These are phyloP conservation scores for Tetracladium setigerum DNA, from an alignment of 495 filamentous ascomycete species.

Conservation along the genomic window DNA sequence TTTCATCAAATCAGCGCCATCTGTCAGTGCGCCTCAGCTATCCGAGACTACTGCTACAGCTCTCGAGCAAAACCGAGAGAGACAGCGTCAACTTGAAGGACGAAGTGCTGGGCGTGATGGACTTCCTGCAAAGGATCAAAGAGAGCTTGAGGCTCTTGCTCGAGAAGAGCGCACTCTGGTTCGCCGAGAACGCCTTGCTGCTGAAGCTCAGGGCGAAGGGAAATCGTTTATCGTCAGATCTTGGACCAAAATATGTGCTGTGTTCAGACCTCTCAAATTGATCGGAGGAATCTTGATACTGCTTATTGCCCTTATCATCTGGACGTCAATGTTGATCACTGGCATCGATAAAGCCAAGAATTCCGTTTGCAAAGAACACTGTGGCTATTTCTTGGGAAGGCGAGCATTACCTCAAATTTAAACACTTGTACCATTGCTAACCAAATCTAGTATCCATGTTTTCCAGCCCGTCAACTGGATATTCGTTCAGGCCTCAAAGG, in stretches of 20 bases:
- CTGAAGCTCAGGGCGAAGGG: constrained; percentile 68
- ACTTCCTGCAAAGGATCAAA: constrained; percentile 73
- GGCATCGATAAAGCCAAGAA: constrained; percentile 94
- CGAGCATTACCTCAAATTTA: neutral
- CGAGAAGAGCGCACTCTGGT: constrained; percentile 90
- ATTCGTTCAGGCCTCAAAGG: constrained; percentile 70
- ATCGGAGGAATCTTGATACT: constrained; percentile 75
- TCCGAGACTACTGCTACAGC: constrained; percentile 68
- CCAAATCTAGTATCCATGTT: constrained; percentile 60
- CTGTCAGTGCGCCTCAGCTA: constrained; percentile 67
- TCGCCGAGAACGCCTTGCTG: constrained; percentile 78
- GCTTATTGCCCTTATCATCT: constrained; percentile 60
- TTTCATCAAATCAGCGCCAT: constrained; percentile 83
- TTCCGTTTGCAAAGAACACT: constrained; percentile 81
- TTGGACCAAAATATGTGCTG: constrained; percentile 71
- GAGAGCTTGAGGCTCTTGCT: constrained; percentile 78
- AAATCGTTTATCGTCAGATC: constrained; percentile 57
- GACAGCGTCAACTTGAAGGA: constrained; percentile 82
- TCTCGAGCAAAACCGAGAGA: constrained; percentile 80
- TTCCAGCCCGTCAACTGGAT: constrained; percentile 95
- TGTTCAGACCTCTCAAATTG: constrained; percentile 78
- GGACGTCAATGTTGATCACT: constrained; percentile 90
- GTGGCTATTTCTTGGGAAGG: constrained; percentile 84
- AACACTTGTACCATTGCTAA: neutral
- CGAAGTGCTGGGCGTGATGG: constrained; percentile 72